Evolutionary conservation across 306 rosid species (phyloP).

Genomic region (Cicer pinnatifidum): DNA sequence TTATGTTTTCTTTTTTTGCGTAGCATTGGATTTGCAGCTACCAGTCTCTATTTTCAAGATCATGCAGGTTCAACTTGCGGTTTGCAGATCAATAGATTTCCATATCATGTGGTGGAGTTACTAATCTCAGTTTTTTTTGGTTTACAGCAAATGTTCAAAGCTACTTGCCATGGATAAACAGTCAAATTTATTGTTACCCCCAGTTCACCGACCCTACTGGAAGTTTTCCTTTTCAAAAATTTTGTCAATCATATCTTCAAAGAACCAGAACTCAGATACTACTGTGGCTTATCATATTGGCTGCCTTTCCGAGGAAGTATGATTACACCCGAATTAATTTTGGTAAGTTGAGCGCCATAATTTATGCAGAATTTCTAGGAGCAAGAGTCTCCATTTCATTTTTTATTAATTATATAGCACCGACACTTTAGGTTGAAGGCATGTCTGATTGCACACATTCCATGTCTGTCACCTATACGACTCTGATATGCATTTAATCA

Average conservation of each 20-base stretch:
- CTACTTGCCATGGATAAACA: slow-evolving; percentile 69
- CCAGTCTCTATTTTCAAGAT: slow-evolving; percentile 69
- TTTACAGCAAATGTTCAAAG: slow-evolving; percentile 80
- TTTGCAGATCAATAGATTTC: slow-evolving; percentile 36
- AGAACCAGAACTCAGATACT: slow-evolving; percentile 57
- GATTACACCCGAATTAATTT: slow-evolving; percentile 33
- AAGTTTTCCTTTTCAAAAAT: slow-evolving; percentile 56
- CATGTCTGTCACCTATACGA: neutral
- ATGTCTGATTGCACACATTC: neutral
- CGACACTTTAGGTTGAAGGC: neutral
- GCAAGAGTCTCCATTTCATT: slow-evolving; percentile 33
- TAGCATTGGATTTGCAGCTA: slow-evolving; percentile 93
- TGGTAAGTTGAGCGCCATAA: slow-evolving; percentile 37
- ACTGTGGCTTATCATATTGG: slow-evolving; percentile 67
- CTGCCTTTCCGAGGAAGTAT: slow-evolving; percentile 65
- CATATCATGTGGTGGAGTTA: slow-evolving; percentile 24
- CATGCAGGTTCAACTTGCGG: slow-evolving; percentile 70
- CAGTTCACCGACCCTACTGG: slow-evolving; percentile 72
- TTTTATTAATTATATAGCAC: neutral
- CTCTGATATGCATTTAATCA: neutral
- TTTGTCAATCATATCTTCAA: slow-evolving; percentile 51
- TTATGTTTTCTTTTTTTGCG: slow-evolving; percentile 44
- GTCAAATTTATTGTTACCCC: slow-evolving; percentile 67
- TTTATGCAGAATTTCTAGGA: slow-evolving; percentile 34
- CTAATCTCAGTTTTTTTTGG: slow-evolving; percentile 40